Evolutionary conservation across 2,329 filamentous ascomycete species (phyloP), one percentile per base, ranked within the genome.

Genomic region (Gliomastix tumulicola): DNA sequence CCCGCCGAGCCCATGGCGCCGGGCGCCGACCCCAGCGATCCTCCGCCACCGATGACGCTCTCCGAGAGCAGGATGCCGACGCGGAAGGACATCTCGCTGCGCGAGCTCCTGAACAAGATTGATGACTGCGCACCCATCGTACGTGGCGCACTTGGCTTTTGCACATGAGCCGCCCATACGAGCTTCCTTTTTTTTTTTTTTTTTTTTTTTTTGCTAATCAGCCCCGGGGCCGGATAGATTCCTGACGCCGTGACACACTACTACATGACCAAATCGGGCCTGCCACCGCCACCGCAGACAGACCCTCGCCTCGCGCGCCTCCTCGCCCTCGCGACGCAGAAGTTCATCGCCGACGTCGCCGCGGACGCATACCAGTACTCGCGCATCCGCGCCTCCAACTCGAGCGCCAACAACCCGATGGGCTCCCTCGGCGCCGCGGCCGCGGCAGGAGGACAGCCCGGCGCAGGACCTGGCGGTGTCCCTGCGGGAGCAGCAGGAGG

Each of bases 361-460:
- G 89, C 92, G 39, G 92, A 98, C 59, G 88, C 92, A 4, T 98
- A 98, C 61, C 92, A 98, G 63, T 97, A 96, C 71, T 88, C 84
- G 42, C 87, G 90, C 36, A 97, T 98, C 53, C 83, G 92, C 28
- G 86, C 87, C n/a, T 90, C 86, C 17, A 88, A 83, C 40, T 80
- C 75, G 19, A 89, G 85, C 44, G 82, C 82, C 11, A 94, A 89
- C 57, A 96, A 95, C 61, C 85, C 88, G 1, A 89, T 96, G 79
- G 87, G 87, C 41, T 88, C 84, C 46, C 71, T 94, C 13, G 87
- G 84, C 40, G 85, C 82, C 2, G 82, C 79, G 2, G 82, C 80
- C 1, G 83, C 81, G 11, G 71, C 74, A 3, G 34, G 28, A n/a
- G 35, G 71, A 7, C 67, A 76, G 31, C 68, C 69, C 7, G 69